Base-by-base conservation (phyloP, 371 early-diverging fungal genomes). In the Polyrhizophydium stewartii region DNA sequence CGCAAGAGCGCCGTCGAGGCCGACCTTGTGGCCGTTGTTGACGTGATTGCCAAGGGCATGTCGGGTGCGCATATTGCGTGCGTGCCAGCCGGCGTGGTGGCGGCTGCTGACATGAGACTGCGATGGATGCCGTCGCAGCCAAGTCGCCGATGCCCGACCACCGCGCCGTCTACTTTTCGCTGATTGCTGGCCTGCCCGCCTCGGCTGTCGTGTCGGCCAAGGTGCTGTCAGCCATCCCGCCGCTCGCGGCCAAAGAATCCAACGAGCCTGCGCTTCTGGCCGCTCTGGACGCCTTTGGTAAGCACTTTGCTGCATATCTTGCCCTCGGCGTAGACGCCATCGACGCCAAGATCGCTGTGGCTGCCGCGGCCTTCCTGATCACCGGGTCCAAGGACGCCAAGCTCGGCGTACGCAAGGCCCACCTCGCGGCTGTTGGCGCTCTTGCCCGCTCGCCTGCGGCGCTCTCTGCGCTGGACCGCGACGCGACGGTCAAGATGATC, bases 241-340 rank as follows among this genome's bases (percentile, higher is more conserved):
- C 83, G 2, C 84, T 91, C 78, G 64, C 83, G 9, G 72, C 73
- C 50, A 93, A 92, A 71, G 95, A 94, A 66, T 77, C 88, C 30
- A 85, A 88, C 46, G 95, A 93, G 57, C 72, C 78, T 33, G 86
- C 86, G 16, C 80, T 88, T 49, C 61, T 75, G 0, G 74, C 85
- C 59, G 83, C 86, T 41, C 81, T 92, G 16, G 71, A 81, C 35
- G 85, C 89, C 25, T 70, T 85, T 10, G 82, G 85, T 13, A 57
- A 69, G 52, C 93, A 92, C 50, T 59, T 87, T 24, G 61, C 24
- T 19, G 28, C 51, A 0, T 67, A 65, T 58, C 45, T 70, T 7
- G 25, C 52, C 9, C 3, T 30, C 6, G 10, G 12, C 12, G 19
- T 19, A 12, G 45, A 19, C 6, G 45, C 45, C 5, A 27, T 56